Base-by-base conservation (phyloP, 768 basidiomycete species). In the Pulveroboletus sp. region DNA sequence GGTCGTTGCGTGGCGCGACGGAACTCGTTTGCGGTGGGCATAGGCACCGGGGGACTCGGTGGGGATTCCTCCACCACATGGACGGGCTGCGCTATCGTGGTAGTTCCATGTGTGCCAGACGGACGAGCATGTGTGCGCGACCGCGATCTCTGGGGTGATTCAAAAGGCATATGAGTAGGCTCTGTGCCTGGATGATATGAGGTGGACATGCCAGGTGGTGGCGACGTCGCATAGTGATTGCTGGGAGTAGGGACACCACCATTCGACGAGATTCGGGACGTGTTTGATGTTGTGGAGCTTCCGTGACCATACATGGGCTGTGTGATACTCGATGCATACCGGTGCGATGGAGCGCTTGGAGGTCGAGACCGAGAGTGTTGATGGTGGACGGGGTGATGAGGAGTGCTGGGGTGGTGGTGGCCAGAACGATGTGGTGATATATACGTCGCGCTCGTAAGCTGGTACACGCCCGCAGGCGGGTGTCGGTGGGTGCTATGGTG, bases 341-440 rank as follows among this genome's bases (percentile, higher is more conserved):
- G 55, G 43, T 69, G 67, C 8, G 68, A 68, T 10, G 68, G 56
- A 27, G 67, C 57, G 28, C 57, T 69, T 6, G 66, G 66, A 8
- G 59, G 66, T 32, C 68, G 49, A 11, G 63, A 54, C 5, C 53
- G 66, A 17, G 68, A 58, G 21, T 59, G 67, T 40, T 41, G 56
- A 43, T 41, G 56, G 33, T 52, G 63, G 5, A 38, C 39, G 7
- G 27, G n/a, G 37, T 64, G 62, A 6, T 61, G 57, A 2, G 67
- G 24, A 0, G 53, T 49, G 44, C 27, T 54, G 4, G 60, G 54
- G 7, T 51, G 42, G 10, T 46, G 51, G 38, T 46, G 36, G n/a
- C 37, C n/a, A 2, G 62, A 53, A 8, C 42, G 47, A 27, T 45
- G 54, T 15, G 43, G 50, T 27, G 49, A 57, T 30, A n/a, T 35